phyloP scores from a whole-genome alignment of 768 basidiomycete species.

The Gautieria morchelliformis region DNA sequence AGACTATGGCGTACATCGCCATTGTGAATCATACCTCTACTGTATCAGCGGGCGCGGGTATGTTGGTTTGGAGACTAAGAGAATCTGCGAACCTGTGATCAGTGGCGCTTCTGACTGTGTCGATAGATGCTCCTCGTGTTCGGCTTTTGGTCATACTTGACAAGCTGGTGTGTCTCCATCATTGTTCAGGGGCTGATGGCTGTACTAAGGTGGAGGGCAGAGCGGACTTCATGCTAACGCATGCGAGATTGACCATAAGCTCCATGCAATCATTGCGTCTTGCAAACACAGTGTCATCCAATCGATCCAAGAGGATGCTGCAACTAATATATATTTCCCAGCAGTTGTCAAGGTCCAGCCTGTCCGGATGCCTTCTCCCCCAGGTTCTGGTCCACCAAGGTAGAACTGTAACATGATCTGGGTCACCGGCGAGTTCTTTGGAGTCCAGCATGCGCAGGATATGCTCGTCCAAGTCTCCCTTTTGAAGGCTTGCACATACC shows the following conservation, averaged over 20 bases:
- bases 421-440: conserved; percentile 97
- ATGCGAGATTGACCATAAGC: conserved; percentile 90
- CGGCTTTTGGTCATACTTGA: conserved; percentile 89
- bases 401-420: conserved; percentile 74
- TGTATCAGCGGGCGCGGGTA: conserved; percentile 71
- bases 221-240: conserved; percentile 84
- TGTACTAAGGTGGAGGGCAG: conserved; percentile 27
- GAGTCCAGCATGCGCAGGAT: conserved; percentile 87
- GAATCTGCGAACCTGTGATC: conserved; percentile 87
- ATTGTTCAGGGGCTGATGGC: neutral
- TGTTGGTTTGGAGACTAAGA: conserved; percentile 79
- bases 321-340: conserved; percentile 93
- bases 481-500: conserved; percentile 51
- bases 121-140: conserved; percentile 83
- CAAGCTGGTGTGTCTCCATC: conserved; percentile 63
- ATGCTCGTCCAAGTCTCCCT: conserved; percentile 87
- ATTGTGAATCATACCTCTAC: conserved; percentile 74
- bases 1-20: conserved; percentile 87
- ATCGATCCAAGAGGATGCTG: conserved; percentile 92
- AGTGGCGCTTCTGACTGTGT: conserved; percentile 81
- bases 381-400: conserved; percentile 26
- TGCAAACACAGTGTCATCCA: conserved; percentile 82
- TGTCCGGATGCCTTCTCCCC: conserved; percentile 31
- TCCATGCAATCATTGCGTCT: conserved; percentile 86
- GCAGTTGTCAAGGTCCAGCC: conserved; percentile 79